Evolutionary conservation across 2,329 filamentous ascomycete species (phyloP), one percentile per base, ranked within the genome.

Genomic region (Aspergillus sp.): DNA sequence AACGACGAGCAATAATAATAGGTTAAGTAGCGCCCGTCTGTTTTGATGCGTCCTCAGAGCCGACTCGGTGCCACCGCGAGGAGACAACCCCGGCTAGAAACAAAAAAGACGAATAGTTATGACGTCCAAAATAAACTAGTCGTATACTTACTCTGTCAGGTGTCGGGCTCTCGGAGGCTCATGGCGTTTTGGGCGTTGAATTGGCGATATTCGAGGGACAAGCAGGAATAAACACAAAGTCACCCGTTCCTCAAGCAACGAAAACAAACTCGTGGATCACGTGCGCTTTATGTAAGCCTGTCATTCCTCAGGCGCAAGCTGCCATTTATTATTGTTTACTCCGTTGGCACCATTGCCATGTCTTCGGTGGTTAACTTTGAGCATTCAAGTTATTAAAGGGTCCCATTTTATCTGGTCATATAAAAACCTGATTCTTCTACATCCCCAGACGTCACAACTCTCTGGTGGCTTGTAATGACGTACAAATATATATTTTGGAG

Each of bases 171-270:
- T 53, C 58, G 53, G 13, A 5, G 60, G 57, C 62, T 61, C 67
- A 66, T 68, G 59, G 62, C 61, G 58, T 56, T 65, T 60, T 55
- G 60, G 54, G 42, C 39, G 51, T 55, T 42, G 56, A 60, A 55
- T 63, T 64, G 58, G 53, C 30, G 48, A 53, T 55, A 53, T 57
- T 60, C 57, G 56, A 64, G 62, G 62, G 66, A 72, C 49, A 57
- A 34, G 43, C 49, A 43, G 43, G 66, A 64, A 67, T 74, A 74
- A 74, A 75, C 72, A 75, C 72, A 75, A 66, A 67, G 55, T 53
- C 50, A 57, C 58, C 68, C 69, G 72, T 75, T 74, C 70, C 72
- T 75, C 72, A 74, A 72, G 73, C 72, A 75, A 75, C 72, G 70
- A 65, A 65, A 68, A 71, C 69, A 66, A 69, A 68, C 69, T 62